A percentile compares a stretch with the other conserved stretches of the same genome.
Conservation (phyloP, 139 green algal genomes). For the Axilococcus clingmanii region DNA sequence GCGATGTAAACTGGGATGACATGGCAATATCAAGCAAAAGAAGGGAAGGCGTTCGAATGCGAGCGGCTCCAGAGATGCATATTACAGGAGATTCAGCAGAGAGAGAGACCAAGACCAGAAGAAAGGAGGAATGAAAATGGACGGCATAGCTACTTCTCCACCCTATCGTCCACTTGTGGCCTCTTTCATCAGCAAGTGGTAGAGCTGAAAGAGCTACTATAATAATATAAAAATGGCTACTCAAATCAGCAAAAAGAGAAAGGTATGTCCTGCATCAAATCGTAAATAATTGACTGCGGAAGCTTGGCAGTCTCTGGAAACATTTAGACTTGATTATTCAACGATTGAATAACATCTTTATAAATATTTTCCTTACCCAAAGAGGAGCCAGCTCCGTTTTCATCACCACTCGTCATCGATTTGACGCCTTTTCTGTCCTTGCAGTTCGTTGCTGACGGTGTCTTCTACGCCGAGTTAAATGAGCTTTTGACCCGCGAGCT, state of each 20-base stretch:
- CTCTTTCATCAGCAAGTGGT: no score
- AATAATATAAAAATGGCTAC: slow-evolving; percentile 30
- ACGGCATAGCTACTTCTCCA: no score
- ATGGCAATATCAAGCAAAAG: slow-evolving; percentile 3
- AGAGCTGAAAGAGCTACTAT: no score
- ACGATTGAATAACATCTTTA: background rate
- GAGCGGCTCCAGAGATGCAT: background rate
- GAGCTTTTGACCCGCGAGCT: slow-evolving; percentile 96
- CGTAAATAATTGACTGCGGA: no score
- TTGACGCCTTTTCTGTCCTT: background rate
- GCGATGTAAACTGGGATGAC: background rate
- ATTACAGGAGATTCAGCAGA: background rate
- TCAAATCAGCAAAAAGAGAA: slow-evolving; percentile 43
- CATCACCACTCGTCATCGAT: background rate
- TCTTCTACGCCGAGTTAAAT: slow-evolving; percentile 99
- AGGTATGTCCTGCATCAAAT: slow-evolving; percentile 20
- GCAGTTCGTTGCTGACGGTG: slow-evolving; percentile 97
- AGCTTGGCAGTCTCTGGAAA: background rate
- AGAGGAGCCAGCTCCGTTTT: background rate
- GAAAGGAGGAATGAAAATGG: no score
- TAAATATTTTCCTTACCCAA: background rate
- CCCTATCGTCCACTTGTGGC: no score
- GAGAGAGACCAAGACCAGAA: no score
- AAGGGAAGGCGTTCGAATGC: background rate
- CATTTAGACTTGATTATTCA: background rate